Conservation (phyloP, 1,284 basidiomycete genomes). For the Ceratobasidium papillatum region DNA sequence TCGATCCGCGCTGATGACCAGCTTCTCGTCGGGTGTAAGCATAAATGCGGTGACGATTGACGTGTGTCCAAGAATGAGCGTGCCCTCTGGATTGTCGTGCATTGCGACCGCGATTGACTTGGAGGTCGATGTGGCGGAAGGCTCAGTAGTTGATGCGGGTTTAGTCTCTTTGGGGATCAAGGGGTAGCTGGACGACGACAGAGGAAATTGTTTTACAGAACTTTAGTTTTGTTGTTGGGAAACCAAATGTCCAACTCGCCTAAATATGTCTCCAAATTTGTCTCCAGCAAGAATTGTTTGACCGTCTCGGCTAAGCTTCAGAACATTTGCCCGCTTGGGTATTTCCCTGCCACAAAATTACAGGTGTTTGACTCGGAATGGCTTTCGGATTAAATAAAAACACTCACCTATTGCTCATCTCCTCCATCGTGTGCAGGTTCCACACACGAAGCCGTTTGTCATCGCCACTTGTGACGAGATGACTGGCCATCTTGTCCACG, state of each 20-base stretch:
- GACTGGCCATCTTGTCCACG: constrained; percentile 58
- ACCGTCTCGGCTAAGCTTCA: constrained; percentile 66
- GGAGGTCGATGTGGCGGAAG: constrained; percentile 14
- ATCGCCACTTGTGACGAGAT: constrained; percentile 74
- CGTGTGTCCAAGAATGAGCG: constrained; percentile 83
- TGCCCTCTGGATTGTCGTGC: constrained; percentile 78
- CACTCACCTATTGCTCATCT: constrained; percentile 70
- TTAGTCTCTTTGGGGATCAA: constrained; percentile 47
- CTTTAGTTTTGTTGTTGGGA: no score
- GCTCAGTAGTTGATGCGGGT: constrained; percentile 41
- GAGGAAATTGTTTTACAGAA: constrained; percentile 10
- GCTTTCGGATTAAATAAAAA: constrained; percentile 44
- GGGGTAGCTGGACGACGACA: constrained; percentile 58
- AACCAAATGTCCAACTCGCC: constrained; percentile 54
- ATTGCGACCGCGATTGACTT: constrained; percentile 57
- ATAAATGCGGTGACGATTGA: constrained; percentile 81
- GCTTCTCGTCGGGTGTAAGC: constrained; percentile 71
- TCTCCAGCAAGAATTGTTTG: constrained; percentile 77
- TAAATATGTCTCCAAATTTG: constrained; percentile 88
- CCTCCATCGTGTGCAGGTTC: constrained; percentile 63
- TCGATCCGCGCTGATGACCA: constrained; percentile 86
- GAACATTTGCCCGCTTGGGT: constrained; percentile 75
- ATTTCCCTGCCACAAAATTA: constrained; percentile 62
- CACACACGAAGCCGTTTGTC: constrained; percentile 84
- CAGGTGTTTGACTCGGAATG: constrained; percentile 42